phyloP scores from a whole-genome alignment of 2,329 filamentous ascomycete genomes.

The Amauroascus verrucosus region DNA sequence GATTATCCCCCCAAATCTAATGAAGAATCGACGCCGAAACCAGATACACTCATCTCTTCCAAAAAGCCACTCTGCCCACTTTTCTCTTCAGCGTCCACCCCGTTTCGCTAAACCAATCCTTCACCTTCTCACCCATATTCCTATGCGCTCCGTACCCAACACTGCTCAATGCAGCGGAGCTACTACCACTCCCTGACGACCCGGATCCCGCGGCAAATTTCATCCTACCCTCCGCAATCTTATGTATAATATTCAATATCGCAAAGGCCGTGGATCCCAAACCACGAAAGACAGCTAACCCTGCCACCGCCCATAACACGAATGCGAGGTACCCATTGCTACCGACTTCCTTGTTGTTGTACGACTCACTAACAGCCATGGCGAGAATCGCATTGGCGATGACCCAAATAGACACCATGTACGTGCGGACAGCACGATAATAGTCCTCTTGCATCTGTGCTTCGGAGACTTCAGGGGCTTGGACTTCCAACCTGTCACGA shows the following conservation, averaged over 20 bases:
- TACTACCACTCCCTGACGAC: conserved; percentile 11
- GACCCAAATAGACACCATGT: conserved; percentile 97
- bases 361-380: conserved; percentile 86
- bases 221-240: conserved; percentile 75
- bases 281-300: conserved; percentile 76
- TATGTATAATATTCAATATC: conserved; percentile 72
- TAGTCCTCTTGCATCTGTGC: conserved; percentile 93
- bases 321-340: conserved; percentile 86
- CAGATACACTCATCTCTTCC: conserved; percentile 26
- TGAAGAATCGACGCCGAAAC: background rate
- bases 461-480: conserved; percentile 52
- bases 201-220: conserved; percentile 38
- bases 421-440: conserved; percentile 92
- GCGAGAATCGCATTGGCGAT: conserved; percentile 81
- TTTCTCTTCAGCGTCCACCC: conserved; percentile 28
- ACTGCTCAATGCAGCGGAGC: conserved; percentile 11
- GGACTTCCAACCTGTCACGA: conserved; percentile 80
- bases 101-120: conserved; percentile 29
- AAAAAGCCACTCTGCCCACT: conserved; percentile 31
- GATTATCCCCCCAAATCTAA: background rate
- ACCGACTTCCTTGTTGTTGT: conserved; percentile 58
- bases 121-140: conserved; percentile 26
- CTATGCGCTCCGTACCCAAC: conserved; percentile 20
- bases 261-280: conserved; percentile 72
- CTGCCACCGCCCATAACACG: conserved; percentile 84